Conservation (phyloP, 108 stramenopile genomes). For the Seminavis robusta region DNA sequence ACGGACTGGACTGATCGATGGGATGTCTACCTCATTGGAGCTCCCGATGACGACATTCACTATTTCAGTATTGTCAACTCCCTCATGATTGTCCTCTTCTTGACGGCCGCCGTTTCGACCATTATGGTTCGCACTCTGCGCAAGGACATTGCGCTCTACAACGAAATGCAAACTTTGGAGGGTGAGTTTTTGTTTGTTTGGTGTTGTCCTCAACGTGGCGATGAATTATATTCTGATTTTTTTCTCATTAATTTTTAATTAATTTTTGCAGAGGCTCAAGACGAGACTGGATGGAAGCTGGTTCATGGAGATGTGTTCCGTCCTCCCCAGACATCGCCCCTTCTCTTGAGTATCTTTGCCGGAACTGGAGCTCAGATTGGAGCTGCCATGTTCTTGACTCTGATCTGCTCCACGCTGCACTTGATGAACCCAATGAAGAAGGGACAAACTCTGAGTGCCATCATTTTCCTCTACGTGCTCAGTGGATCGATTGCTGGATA, state of each 20-base stretch:
- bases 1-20: slow-evolving; percentile 94
- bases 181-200: too few relatives aligned
- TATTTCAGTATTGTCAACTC: slow-evolving; percentile 98
- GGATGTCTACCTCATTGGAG: slow-evolving; percentile 95
- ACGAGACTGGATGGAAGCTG: slow-evolving; percentile 98
- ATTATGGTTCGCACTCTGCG: slow-evolving; percentile 92
- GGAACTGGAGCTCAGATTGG: slow-evolving; percentile 94
- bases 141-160: slow-evolving; percentile 96
- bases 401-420: slow-evolving; percentile 78
- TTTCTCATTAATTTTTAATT: too few relatives aligned
- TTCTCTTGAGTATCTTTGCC: slow-evolving; percentile 83
- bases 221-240: too few relatives aligned
- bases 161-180: slow-evolving; percentile 77
- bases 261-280: slow-evolving; percentile 92
- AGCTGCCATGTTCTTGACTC: slow-evolving; percentile 65
- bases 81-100: slow-evolving; percentile 97
- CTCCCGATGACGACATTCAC: slow-evolving; percentile 91
- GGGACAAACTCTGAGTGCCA: slow-evolving; percentile 88
- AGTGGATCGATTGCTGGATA: slow-evolving; percentile 90
- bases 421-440: slow-evolving; percentile 92
- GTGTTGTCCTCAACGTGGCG: too few relatives aligned
- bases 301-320: slow-evolving; percentile 98
- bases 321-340: slow-evolving; percentile 74
- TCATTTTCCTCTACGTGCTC: slow-evolving; percentile 89
- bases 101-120: slow-evolving; percentile 93